Evolutionary conservation across 176 grass and related monocot species (phyloP), one percentile per base, ranked within the genome.

Genomic region (Carex scoparia): DNA sequence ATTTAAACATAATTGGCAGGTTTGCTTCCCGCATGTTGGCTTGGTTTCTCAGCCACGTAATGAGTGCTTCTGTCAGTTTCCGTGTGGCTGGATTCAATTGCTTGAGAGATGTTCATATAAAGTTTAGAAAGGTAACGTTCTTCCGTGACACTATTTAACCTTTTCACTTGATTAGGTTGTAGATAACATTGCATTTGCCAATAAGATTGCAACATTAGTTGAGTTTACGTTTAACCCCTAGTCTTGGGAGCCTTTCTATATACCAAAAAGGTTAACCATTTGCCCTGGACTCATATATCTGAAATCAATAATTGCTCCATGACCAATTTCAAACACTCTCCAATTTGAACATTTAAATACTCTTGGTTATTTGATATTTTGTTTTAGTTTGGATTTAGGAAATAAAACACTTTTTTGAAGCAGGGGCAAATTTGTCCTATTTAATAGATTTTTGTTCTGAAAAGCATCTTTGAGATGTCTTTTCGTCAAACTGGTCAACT

Each of bases 31-130:
- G 93, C 84, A 88, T 99, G 90, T 80, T 95, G 87, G 93, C 96
- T 84, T 99, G 96, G 96, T 99, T 99, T 90, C 90, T 99, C 81
- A 95, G 96, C 55, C 87, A 88, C 48, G 84, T 94, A 58, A 72
- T 99, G 69, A 77, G 38, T 85, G 96, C 93, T 84, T 95, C 93
- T 72, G 96, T 99, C 54, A 79, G 66, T 4, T 99, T 99, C 82
- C 96, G 91, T 38, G 96, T 99, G 56, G 93, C 96, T 84, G 96
- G 91, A 19, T 99, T 92, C 90, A 99, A 99, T 86, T 99, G 96
- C 79, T 88, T 95, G 78, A 88, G 96, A 53, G 96, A 99, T 84
- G 91, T 99, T 58, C 86, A 90, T 86, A 81, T 99, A 80, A 99
- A 99, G 70, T 95, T 99, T 72, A 69, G 49, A 64, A 95, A 99